Conservation (phyloP, 805 yeast genomes). For the Metschnikowia sp. region DNA sequence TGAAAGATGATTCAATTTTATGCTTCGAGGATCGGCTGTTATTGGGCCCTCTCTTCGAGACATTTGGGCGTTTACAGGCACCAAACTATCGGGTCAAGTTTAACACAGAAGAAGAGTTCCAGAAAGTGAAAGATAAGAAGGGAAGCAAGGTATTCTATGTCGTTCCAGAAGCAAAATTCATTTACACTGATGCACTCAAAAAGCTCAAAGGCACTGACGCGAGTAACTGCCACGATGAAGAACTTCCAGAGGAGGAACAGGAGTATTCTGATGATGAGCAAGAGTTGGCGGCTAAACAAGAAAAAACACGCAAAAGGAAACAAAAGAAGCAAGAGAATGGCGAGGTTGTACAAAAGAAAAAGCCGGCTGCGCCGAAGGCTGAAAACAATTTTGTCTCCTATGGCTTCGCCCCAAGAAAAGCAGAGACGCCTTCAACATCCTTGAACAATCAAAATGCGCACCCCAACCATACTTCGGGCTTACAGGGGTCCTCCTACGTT, state of each 20-base stretch:
- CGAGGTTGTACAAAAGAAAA: slow-evolving; percentile 18
- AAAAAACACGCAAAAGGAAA: slow-evolving; percentile 56
- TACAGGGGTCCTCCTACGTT: slow-evolving; percentile 3
- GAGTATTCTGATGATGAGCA: slow-evolving; percentile 94
- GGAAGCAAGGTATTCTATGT: slow-evolving; percentile 70
- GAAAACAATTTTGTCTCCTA: slow-evolving; percentile 17
- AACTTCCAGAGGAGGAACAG: slow-evolving; percentile 86
- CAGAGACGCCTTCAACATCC: not conserved
- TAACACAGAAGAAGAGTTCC: slow-evolving; percentile 47
- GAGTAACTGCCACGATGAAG: slow-evolving; percentile 92
- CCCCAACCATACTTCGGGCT: slow-evolving; percentile 8
- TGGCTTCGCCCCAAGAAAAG: slow-evolving; percentile 13
- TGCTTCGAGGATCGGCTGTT: slow-evolving; percentile 70
- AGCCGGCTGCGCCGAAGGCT: slow-evolving; percentile 12
- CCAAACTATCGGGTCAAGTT: slow-evolving; percentile 81
- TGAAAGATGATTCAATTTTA: slow-evolving; percentile 76
- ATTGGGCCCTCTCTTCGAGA: slow-evolving; percentile 80
- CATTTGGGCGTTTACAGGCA: slow-evolving; percentile 79
- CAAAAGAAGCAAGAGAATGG: slow-evolving; percentile 29
- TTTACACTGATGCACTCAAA: slow-evolving; percentile 70
- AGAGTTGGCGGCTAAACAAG: slow-evolving; percentile 67
- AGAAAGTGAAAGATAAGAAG: slow-evolving; percentile 41
- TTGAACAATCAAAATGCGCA: slow-evolving; percentile 2
- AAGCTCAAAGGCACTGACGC: slow-evolving; percentile 87
- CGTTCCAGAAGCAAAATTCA: slow-evolving; percentile 75